Base-by-base conservation (phyloP, 1,284 basidiomycete species). In the Chondrostereum purpureum region DNA sequence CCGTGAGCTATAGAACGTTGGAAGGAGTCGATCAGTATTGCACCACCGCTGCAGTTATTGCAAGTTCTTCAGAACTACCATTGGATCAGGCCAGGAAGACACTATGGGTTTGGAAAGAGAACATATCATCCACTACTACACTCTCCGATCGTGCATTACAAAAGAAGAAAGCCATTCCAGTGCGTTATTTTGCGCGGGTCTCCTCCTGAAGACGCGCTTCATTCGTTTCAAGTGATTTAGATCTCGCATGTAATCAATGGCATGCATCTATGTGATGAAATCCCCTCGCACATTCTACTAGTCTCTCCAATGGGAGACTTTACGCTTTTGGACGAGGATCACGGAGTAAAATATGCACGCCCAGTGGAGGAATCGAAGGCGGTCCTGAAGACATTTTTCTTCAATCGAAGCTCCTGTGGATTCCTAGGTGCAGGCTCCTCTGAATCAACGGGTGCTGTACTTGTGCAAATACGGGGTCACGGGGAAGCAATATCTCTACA, bases 51-150 rank as follows among this genome's bases (percentile, higher is more conserved):
- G 70, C 72, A 0, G 69, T 69, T 10, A 63, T 85, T 38, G 65
- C 67, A 13, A 60, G 67, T 4, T 73, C 75, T 4, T 62, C 77
- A 5, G 77, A 76, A 17, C 46, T 77, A 1, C 48, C 55, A 34
- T 39, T 51, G 22, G 65, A 72, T 12, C 66, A 72, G 19, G 56
- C 58, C 43, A 71, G 70, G 3, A 67, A 71, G 42, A 76, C 72
- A 0, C 61, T 87, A 42, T 83, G 79, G 73, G 64, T 69, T 47
- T 84, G 85, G 80, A 72, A 66, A 50, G 77, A 83, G 53, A 66
- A 67, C 46, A 50, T 75, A n/a, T 68, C 71, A 3, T 67, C 69
- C 11, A 58, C 51, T 21, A 12, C 24, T n/a, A 23, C 39, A 21
- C 43, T 62, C 45, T 53, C 57, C 16, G 60, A 70, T 19, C 60